Base-by-base conservation (phyloP, 2,329 filamentous ascomycete species). In the Pezicula radicicola region DNA sequence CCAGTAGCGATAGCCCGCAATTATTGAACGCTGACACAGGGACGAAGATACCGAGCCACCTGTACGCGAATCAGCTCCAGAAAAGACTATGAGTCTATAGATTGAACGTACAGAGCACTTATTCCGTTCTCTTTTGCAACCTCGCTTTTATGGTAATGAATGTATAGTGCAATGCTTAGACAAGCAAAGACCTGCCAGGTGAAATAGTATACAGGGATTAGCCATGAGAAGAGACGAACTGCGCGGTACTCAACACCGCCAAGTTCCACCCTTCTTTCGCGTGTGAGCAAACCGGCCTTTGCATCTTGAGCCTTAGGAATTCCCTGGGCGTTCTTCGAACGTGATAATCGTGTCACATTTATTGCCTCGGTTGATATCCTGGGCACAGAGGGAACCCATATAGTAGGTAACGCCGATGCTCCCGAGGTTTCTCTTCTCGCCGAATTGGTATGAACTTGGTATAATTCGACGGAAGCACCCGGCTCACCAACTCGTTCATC, bases 11-110 rank as follows among this genome's bases (percentile, higher is more conserved):
- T 81, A 88, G 84, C 46, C 83, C 83, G 18, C 76, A 81, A 57
- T 87, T 87, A 68, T 85, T 86, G 67, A 87, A 87, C 0, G 83
- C 83, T n/a, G 81, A 85, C 2, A 82, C 76, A 1, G 80, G 80
- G 49, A 84, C 81, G 69, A 87, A 88, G 48, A 81, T 77, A 41
- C 84, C 83, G 1, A 80, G 74, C 83, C 84, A 87, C 40, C 52
- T 53, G 9, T 21, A 13, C 15, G 3, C 30, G n/a, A 15, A 19
- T 25, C 25, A 25, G 25, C 25, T 25, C 6, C 6, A 25, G 6
- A 6, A 5, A 25, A 25, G 4, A 25, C 1, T 7, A 6, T 25
- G 25, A 25, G 5, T 7, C 25, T 6, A 25, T 7, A 25, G 25
- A 25, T 25, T 25, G 25, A 25, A 21, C 46, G 33, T 37, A 53